A percentile compares a stretch with the other conserved stretches of the same genome.
These are phyloP conservation scores for Onygenales sp. DNA, from an alignment of 2,329 filamentous ascomycete species.

Conservation along the genomic window DNA sequence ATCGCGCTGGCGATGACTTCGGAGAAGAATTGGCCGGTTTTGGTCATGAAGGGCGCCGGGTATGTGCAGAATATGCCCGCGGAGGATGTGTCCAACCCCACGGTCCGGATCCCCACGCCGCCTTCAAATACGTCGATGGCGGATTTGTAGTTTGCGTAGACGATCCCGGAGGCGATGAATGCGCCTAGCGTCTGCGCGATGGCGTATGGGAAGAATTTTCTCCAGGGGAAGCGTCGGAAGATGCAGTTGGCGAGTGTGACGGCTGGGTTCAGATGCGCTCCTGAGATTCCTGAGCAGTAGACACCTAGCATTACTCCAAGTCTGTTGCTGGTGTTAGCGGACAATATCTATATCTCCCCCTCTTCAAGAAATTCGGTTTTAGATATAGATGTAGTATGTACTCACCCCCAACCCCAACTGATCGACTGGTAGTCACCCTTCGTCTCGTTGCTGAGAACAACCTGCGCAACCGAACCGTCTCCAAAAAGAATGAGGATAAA, in stretches of 20 bases:
- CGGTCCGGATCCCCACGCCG: conserved; percentile 48
- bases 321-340: conserved; percentile 23
- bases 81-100: conserved; percentile 49
- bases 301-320: conserved; percentile 61
- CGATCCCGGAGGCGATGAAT: conserved; percentile 51
- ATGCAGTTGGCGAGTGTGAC: conserved; percentile 61
- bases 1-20: conserved; percentile 60
- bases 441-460: conserved; percentile 45
- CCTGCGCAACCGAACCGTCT: conserved; percentile 62
- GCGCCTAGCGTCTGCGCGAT: conserved; percentile 58
- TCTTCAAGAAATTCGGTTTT: neutral
- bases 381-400: neutral
- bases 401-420: conserved; percentile 41
- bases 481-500: conserved; percentile 62
- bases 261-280: conserved; percentile 61
- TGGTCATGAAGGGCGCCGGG: conserved; percentile 52
- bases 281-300: conserved; percentile 50
- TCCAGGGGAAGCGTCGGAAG: conserved; percentile 59
- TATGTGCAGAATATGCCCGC: conserved; percentile 68
- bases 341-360: neutral
- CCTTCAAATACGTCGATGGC: conserved; percentile 59
- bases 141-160: conserved; percentile 55
- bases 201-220: conserved; percentile 59
- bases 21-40: conserved; percentile 59
- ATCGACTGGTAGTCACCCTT: conserved; percentile 44